Evolutionary conservation across 108 stramenopile genomes (phyloP).

Genomic region (Nitzschia palea): DNA sequence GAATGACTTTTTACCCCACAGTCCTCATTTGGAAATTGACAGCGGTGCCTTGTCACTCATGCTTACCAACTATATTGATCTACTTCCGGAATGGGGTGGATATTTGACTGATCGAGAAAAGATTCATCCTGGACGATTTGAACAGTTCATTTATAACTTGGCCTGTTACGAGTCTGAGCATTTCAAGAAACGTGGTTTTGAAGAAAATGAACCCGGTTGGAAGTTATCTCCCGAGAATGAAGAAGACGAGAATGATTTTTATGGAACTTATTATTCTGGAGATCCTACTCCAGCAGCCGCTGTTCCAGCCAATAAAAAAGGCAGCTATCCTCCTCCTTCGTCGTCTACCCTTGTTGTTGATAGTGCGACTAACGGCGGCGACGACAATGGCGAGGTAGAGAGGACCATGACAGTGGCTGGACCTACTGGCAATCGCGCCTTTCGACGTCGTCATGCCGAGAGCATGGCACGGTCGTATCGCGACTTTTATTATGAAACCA

Average conservation of each 20-base stretch:
- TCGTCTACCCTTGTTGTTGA: slow-evolving; percentile 13
- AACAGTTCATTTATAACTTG: slow-evolving; percentile 90
- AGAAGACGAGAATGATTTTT: slow-evolving; percentile 71
- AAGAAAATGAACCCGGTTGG: slow-evolving; percentile 92
- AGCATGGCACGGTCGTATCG: slow-evolving; percentile 82
- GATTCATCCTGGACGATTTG: slow-evolving; percentile 89
- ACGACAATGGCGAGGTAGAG: slow-evolving; percentile 13
- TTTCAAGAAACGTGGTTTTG: slow-evolving; percentile 86
- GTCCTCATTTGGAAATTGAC: slow-evolving; percentile 94
- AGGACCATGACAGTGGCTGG: slow-evolving; percentile 7
- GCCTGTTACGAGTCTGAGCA: slow-evolving; percentile 91
- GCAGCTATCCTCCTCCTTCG: slow-evolving; percentile 34
- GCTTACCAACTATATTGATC: slow-evolving; percentile 89
- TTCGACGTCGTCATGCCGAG: slow-evolving; percentile 61
- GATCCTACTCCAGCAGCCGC: slow-evolving; percentile 66
- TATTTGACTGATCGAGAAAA: slow-evolving; percentile 90
- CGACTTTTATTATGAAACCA: slow-evolving; percentile 93
- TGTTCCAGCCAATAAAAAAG: slow-evolving; percentile 59
- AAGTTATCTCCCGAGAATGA: slow-evolving; percentile 71
- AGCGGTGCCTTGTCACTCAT: slow-evolving; percentile 92
- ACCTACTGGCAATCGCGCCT: slow-evolving; percentile 38
- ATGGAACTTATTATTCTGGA: slow-evolving; percentile 69
- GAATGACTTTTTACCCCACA: slow-evolving; percentile 97
- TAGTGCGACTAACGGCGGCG: slow-evolving; percentile 7
- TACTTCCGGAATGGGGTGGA: slow-evolving; percentile 89